Evolutionary conservation across 2,329 filamentous ascomycete genomes (phyloP).

Genomic region (Hymenoscyphus albidus): DNA sequence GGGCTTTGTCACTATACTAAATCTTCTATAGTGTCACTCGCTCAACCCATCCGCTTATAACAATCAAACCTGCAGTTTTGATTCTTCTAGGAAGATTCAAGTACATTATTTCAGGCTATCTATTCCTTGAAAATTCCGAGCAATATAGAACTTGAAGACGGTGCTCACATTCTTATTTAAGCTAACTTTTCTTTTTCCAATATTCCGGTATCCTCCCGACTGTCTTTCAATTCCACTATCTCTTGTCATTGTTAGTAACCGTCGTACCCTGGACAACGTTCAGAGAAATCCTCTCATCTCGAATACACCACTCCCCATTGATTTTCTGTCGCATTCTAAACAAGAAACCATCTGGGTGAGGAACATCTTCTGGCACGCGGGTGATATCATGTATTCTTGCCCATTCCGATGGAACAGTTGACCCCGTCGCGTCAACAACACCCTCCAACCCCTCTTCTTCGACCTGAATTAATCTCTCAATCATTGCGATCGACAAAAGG

Average conservation of each 20-base stretch:
- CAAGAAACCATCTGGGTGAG: not conserved
- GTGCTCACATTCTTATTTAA: too few relatives aligned
- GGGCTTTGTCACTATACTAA: too few relatives aligned
- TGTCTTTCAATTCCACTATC: not conserved
- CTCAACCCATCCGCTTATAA: too few relatives aligned
- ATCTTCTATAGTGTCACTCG: too few relatives aligned
- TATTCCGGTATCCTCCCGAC: not conserved
- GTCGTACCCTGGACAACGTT: not conserved
- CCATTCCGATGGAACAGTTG: not conserved
- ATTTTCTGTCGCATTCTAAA: constrained; percentile 1
- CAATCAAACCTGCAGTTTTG: too few relatives aligned
- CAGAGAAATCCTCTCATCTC: not conserved
- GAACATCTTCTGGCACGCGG: not conserved
- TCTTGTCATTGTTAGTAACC: not conserved
- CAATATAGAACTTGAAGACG: too few relatives aligned
- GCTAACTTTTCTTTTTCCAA: too few relatives aligned
- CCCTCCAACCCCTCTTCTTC: constrained; percentile 3
- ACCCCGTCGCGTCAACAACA: not conserved
- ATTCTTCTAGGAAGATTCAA: too few relatives aligned
- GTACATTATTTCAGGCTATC: too few relatives aligned
- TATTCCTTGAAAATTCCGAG: too few relatives aligned
- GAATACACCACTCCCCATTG: not conserved
- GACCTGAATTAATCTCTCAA: not conserved
- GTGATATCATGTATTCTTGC: constrained; percentile 1
- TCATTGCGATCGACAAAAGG: not conserved